Base-by-base conservation (phyloP, 2,329 filamentous ascomycete genomes). In the Fusarium sp. region DNA sequence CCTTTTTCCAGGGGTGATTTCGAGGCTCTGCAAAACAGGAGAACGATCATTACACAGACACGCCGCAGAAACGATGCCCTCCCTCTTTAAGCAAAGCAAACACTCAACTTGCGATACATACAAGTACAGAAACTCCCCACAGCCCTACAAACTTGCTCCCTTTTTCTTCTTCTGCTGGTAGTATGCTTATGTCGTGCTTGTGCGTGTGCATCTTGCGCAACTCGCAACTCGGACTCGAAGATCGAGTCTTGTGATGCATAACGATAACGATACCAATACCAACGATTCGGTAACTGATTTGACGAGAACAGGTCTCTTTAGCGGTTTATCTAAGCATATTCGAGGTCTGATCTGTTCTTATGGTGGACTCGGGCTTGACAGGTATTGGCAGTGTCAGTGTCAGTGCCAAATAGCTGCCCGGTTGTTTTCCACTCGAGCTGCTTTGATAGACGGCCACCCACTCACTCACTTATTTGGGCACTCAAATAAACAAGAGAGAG, bases 151-250 rank as follows among this genome's bases (percentile, higher is more conserved):
- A 22, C 19, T 32, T 46, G 14, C 19, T 41, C 17, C 26, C 11
- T 20, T 22, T 22, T 51, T n/a, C 9, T 37, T n/a, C 33, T 14
- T 32, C 30, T 50, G 43, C 24, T 51, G 44, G 47, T 30, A 28
- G 28, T 59, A 33, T 30, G n/a, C 35, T 63, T 43, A 67, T 66
- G 65, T 45, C 51, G 66, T 70, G 46, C 37, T 33, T 63, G 66
- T 67, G 37, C 35, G 20, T 64, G 49, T 54, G 50, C 41, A 54
- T 64, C 52, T 67, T 65, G 65, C 54, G 39, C 65, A 54, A 65
- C 65, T 65, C 67, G 67, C 67, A 70, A 70, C 67, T 46, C 61
- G 67, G 63, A 70, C 67, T 70, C 67, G 67, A 70, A 68, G 45
- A 53, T 53, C 57, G 62, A 67, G 58, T 59, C 64, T 43, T 61